Base-by-base conservation (phyloP, 2,329 filamentous ascomycete species). In the Claviceps sp. region DNA sequence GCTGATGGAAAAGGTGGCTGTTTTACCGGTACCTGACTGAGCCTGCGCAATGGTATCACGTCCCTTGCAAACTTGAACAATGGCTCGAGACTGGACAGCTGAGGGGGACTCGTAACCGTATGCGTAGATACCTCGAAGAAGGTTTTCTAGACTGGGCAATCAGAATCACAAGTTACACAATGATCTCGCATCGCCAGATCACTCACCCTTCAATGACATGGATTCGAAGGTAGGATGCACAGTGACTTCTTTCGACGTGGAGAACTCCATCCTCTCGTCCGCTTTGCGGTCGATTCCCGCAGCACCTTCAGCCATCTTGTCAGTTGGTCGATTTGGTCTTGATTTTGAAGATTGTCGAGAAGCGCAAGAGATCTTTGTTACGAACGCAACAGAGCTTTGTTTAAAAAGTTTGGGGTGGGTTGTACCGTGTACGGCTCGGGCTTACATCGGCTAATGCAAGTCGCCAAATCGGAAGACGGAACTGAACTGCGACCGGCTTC, bases 61-160 rank as follows among this genome's bases (percentile, higher is more conserved):
- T 58, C 93, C 93, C 73, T 97, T 97, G 81, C 93, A 98, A 64
- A 98, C 87, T 73, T 97, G 93, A 48, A 98, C 93, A 65, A 98
- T 98, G 50, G 93, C 93, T 65, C 93, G 88, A 59, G 91, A 96
- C 73, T 98, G 93, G 17, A 98, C 91, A 14, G 93, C 93, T 0
- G 93, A 98, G 13, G 93, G 93, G 2, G 93, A 96, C 68, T 98
- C 93, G 72, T 97, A 98, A 58, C 93, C 93, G 62, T 98, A 98
- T 39, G 93, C 93, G 67, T 98, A 98, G 66, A 98, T 91, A 58
- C 93, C 93, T 59, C 93, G 90, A 59, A 98, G 82, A 39, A 98
- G 82, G 65, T 94, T 95, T 70, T 97, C 91, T 81, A 7, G 11
- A 41, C 16, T 22, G 14, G 26, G 16, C 24, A 24, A 41, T 54